These are phyloP conservation scores for Fraxinus anomala DNA, from an alignment of 257 asterid genomes.

Conservation along the genomic window DNA sequence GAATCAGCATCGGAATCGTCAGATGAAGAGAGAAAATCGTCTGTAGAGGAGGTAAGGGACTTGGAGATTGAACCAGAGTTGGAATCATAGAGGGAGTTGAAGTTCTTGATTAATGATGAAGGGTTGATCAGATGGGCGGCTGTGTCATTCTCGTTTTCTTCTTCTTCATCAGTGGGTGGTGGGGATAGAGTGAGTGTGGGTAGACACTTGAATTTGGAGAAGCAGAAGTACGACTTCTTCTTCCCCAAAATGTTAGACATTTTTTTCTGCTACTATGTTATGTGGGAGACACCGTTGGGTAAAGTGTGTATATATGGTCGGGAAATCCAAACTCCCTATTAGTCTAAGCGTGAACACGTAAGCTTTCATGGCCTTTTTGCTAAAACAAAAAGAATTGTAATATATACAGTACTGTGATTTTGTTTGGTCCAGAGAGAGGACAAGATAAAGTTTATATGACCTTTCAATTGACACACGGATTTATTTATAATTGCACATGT, in stretches of 20 bases:
- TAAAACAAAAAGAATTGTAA: no score
- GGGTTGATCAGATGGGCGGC: constrained; percentile 6
- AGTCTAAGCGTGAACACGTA: no score
- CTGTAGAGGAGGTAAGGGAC: not conserved
- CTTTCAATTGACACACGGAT: not conserved
- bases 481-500: no score
- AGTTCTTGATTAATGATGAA: constrained; percentile 39
- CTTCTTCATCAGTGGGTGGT: constrained; percentile 33
- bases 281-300: not conserved
- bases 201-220: constrained; percentile 72
- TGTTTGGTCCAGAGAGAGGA: not conserved
- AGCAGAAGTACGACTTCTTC: constrained; percentile 58
- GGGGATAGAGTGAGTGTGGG: constrained; percentile 44
- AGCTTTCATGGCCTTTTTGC: no score
- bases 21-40: constrained; percentile 16
- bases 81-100: constrained; percentile 55
- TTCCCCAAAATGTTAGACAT: constrained; percentile 56
- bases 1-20: constrained; percentile 39
- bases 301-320: not conserved
- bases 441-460: not conserved
- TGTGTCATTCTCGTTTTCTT: constrained; percentile 1
- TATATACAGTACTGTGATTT: not conserved
- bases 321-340: no score
- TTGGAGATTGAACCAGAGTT: constrained; percentile 2
- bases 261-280: constrained; percentile 22